A percentile compares a stretch with the other conserved stretches of the same genome.
Conservation (phyloP, 306 rosid species). For the Glycyrrhiza uralensis region DNA sequence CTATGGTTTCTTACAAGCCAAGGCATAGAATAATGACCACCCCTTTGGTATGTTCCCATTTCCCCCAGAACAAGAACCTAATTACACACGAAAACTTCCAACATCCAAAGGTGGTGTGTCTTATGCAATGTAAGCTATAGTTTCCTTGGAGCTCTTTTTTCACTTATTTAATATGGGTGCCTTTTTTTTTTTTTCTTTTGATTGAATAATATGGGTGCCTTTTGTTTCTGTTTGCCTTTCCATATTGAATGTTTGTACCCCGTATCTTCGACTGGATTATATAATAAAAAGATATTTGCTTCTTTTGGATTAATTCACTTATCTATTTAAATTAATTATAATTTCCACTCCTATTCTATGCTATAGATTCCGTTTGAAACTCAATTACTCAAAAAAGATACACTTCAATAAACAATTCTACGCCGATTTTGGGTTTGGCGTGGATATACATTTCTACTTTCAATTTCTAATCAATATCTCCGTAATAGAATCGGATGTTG, state of each 20-base stretch:
- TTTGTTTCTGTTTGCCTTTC: conserved; percentile 25
- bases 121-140: conserved; percentile 6
- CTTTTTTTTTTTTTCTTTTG: no score
- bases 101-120: conserved; percentile 16
- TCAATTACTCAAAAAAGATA: not conserved
- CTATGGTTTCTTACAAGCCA: conserved; percentile 27
- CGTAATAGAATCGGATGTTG: no score
- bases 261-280: not conserved
- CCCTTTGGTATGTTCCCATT: conserved; percentile 17
- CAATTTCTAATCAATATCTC: no score
- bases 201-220: no score
- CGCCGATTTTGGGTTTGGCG: no score
- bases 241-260: not conserved
- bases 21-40: conserved; percentile 30
- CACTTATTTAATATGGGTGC: not conserved
- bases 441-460: no score
- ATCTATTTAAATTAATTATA: not conserved
- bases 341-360: not conserved
- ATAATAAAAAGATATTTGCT: conserved; percentile 7
- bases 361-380: not conserved
- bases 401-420: no score
- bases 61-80: conserved; percentile 15
- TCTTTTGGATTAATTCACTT: conserved; percentile 11
- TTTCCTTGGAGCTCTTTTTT: not conserved
- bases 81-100: conserved; percentile 8